Evolutionary conservation across 164 flowering plant species (phyloP).

Genomic region (Malania oleifera): DNA sequence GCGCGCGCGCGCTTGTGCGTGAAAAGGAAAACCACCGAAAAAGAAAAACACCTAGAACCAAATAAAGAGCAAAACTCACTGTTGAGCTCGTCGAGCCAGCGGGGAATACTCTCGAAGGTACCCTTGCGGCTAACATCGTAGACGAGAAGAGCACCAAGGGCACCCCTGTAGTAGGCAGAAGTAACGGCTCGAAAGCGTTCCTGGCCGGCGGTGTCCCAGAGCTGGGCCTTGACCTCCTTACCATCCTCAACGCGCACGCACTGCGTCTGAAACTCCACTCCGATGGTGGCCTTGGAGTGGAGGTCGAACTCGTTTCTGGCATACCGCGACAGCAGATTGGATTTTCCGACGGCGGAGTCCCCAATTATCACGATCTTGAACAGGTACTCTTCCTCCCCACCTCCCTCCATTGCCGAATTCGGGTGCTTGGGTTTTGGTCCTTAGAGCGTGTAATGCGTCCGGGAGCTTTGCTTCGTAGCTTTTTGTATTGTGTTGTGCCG

Average conservation of each 20-base stretch:
- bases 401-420: neutral
- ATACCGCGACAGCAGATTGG: constrained; percentile 35
- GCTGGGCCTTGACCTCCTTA: constrained; percentile 39
- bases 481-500: no score
- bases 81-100: constrained; percentile 39
- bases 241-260: constrained; percentile 29
- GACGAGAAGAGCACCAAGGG: constrained; percentile 35
- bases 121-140: constrained; percentile 29
- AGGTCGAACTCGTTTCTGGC: constrained; percentile 37
- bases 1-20: no score
- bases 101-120: constrained; percentile 30
- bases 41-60: neutral
- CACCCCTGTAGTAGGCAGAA: constrained; percentile 40
- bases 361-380: constrained; percentile 47
- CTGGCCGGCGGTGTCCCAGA: constrained; percentile 49
- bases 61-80: constrained; percentile 16
- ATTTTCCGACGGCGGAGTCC: constrained; percentile 46
- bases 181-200: constrained; percentile 46
- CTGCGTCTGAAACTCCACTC: constrained; percentile 50
- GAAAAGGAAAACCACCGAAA: neutral
- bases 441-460: no score
- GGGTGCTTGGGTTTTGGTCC: neutral
- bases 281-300: constrained; percentile 43
- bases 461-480: no score
- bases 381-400: constrained; percentile 35